Evolutionary conservation across 805 yeast genomes (phyloP), one percentile per base, ranked within the genome.

Genomic region (Danielozyma ontarioensis): DNA sequence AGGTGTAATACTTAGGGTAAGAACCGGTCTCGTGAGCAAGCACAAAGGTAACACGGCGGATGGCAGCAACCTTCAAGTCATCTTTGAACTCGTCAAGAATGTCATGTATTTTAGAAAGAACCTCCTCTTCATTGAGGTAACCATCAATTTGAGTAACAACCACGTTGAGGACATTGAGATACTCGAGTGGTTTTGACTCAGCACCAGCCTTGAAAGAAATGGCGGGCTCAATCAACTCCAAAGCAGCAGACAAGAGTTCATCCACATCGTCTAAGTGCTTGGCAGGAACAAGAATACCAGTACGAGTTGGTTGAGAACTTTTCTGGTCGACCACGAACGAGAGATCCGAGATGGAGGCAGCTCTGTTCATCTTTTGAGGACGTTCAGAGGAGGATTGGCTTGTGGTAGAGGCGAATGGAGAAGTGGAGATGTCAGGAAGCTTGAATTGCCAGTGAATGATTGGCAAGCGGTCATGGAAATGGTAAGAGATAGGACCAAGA

Each of bases 1-100:
- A 93, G 25, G 97, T 93, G 70, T 81, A 93, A 70, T 90, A 93
- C 62, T 83, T 85, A 50, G 98, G 98, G 62, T 90, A 89, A 31
- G 83, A 59, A 44, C 97, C 97, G 50, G 78, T 79, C 34, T 72
- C 74, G 57, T 80, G 78, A 40, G 95, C 95, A 47, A 93, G 71
- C 39, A 88, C 84, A 63, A 93, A 87, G 2, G 98, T 85, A 36
- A 93, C 73, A 71, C 98, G 89, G 67, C 98, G 90, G 40, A 94
- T 74, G 31, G 81, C 76, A 40, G 86, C 79, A 14, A 74, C 72
- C 36, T 68, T 64, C 41, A 93, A 72, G 28, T 84, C 94, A 23
- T 80, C 83, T 45, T 72, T 77, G 54, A 75, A 72, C 32, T 83
- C 85, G 28, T 72, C 77, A 32, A 89, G 62, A 35, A 83, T 70